These are phyloP conservation scores for Craspedostauros australis DNA, from an alignment of 108 stramenopile genomes.

Conservation along the genomic window DNA sequence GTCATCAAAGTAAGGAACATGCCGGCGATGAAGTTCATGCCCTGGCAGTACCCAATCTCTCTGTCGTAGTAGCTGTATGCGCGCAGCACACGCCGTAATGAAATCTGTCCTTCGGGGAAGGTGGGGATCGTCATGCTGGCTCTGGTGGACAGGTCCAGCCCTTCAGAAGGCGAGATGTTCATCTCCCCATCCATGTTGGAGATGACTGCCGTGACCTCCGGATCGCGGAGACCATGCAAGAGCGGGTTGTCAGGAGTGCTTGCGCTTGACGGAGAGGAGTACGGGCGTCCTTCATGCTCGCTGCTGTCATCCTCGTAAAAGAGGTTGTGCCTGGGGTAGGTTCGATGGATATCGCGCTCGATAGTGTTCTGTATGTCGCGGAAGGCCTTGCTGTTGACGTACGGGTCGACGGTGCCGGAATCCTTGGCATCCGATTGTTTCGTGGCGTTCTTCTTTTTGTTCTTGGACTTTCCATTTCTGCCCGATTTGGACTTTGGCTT, in stretches of 20 bases:
- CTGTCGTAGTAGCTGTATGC: conserved; percentile 79
- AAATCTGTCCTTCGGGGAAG: conserved; percentile 55
- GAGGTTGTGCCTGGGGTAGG: conserved; percentile 81
- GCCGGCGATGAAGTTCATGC: conserved; percentile 92
- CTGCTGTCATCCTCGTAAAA: conserved; percentile 48
- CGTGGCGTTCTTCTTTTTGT: not conserved
- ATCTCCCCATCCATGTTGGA: conserved; percentile 15
- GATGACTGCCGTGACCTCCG: conserved; percentile 22
- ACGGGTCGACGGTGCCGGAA: not conserved
- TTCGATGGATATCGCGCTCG: conserved; percentile 84
- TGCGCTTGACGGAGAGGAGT: not conserved
- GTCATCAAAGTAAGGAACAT: conserved; percentile 78
- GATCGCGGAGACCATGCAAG: conserved; percentile 9
- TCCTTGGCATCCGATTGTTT: not conserved
- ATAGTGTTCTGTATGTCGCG: conserved; percentile 67
- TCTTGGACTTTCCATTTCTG: not conserved
- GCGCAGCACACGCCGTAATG: conserved; percentile 67
- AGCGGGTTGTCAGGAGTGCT: too few species aligned
- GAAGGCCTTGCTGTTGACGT: conserved; percentile 19
- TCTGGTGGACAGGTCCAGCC: not conserved
- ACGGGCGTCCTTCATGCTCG: conserved; percentile 11
- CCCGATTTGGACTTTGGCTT: not conserved
- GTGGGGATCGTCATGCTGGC: not conserved
- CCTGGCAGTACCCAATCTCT: conserved; percentile 94
- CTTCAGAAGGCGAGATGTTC: not conserved